Base-by-base conservation (phyloP, 1,139 yeast genomes). In the Debaryomyces psychrophilus region DNA sequence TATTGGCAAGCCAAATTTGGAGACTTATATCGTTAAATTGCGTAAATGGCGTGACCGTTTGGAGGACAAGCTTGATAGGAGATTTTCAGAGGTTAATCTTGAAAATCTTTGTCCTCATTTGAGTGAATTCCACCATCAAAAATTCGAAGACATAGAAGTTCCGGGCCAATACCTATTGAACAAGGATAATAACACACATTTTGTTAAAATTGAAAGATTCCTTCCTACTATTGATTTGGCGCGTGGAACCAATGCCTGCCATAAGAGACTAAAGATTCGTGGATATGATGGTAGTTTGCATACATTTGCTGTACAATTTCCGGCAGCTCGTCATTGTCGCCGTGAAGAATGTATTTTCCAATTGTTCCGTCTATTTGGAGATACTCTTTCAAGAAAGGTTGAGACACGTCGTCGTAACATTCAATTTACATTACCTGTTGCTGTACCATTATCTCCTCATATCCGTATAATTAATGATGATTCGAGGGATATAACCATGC, bases 261-360 rank as follows among this genome's bases (percentile, higher is more conserved):
- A 89, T 67, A 87, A 93, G 63, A 79, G 97, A 39, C 75, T 95
- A 53, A 87, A 90, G 49, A 89, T 95, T 44, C 81, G 97, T 45
- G 99, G 98, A 8, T 89, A 89, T 58, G 97, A 93, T 64, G 99
- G 98, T 53, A 83, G 90, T 52, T 68, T 87, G 48, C 97, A 93
- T 65, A 83, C 93, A 38, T 95, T 93, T 75, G 95, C 97, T 0
- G 95, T 95, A 14, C 99, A 95, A 69, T 92, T 88, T 67, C 99
- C 99, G 4, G 96, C 99, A 14, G 97, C 97, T 8, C 83, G 99
- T 57, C 97, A 93, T 60, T 90, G 97, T 59, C 87, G 99, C 61
- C 83, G 99, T 48, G 99, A 95, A 64, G 99, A 95, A 62, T 79
- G 96, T 43, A 86, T 93, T 48, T 87, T 90, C 74, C 99, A 93